phyloP scores from a whole-genome alignment of 2,329 filamentous ascomycete genomes.

The Botrytis porri region DNA sequence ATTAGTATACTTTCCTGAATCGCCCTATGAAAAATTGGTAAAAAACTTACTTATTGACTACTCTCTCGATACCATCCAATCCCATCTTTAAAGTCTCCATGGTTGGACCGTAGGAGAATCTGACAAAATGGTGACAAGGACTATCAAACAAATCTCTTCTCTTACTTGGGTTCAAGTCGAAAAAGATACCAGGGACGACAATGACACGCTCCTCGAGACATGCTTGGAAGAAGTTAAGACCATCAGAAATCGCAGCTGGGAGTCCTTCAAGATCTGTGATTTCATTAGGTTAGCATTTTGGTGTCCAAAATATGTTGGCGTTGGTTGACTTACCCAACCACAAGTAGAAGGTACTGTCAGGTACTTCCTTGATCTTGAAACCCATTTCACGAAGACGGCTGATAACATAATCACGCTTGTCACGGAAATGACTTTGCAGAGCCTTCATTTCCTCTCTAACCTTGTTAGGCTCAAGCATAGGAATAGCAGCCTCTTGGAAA shows the following conservation, averaged over 20 bases:
- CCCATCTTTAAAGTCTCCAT: slow-evolving; percentile 77
- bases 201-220: slow-evolving; percentile 93
- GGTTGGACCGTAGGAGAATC: slow-evolving; percentile 78
- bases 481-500: slow-evolving; percentile 89
- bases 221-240: slow-evolving; percentile 94
- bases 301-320: not conserved
- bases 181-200: slow-evolving; percentile 96
- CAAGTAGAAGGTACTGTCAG: slow-evolving; percentile 92
- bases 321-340: slow-evolving; percentile 50
- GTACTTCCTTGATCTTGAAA: slow-evolving; percentile 78
- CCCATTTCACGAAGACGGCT: slow-evolving; percentile 78
- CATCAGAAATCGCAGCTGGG: slow-evolving; percentile 81
- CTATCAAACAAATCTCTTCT: slow-evolving; percentile 89
- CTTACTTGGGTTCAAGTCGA: slow-evolving; percentile 88
- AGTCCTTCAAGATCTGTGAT: slow-evolving; percentile 57
- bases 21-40: not conserved
- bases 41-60: slow-evolving; percentile 61
- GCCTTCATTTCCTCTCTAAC: slow-evolving; percentile 85
- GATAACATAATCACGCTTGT: slow-evolving; percentile 90
- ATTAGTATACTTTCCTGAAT: not conserved
- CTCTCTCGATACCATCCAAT: slow-evolving; percentile 79
- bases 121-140: slow-evolving; percentile 89
- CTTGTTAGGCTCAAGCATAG: slow-evolving; percentile 83
- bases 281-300: not conserved
- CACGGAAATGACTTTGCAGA: slow-evolving; percentile 82